phyloP scores from a whole-genome alignment of 2,329 filamentous ascomycete species.

The Thielaviopsis musarum region DNA sequence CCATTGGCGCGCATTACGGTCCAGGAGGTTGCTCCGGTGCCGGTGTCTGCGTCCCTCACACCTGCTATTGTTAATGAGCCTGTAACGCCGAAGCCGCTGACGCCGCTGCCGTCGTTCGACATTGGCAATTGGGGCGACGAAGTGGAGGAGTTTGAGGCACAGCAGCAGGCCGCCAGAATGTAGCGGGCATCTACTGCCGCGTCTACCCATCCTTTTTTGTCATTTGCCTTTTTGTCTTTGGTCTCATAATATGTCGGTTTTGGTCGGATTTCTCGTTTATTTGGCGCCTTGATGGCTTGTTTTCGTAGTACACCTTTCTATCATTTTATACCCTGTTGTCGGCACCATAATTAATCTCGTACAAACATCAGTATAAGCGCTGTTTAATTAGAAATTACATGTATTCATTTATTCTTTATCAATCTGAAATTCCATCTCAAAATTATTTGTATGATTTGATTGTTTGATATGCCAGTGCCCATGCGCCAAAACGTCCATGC shows the following conservation, averaged over 20 bases:
- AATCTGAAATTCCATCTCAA: background rate
- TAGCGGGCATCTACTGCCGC: background rate
- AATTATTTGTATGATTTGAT: background rate
- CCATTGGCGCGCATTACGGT: conserved; percentile 10
- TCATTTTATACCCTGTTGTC: background rate
- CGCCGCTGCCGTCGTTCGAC: conserved; percentile 22
- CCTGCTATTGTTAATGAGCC: conserved; percentile 19
- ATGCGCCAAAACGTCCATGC: background rate
- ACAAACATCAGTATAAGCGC: background rate
- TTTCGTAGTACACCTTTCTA: background rate
- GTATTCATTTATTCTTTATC: background rate
- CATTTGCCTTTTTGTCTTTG: background rate
- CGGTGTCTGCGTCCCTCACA: conserved; percentile 13
- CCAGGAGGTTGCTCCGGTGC: conserved; percentile 14
- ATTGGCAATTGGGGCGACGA: conserved; percentile 41
- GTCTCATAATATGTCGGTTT: background rate
- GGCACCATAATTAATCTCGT: background rate
- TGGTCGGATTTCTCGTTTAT: background rate
- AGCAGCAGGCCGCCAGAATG: background rate
- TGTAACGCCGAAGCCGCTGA: conserved; percentile 16
- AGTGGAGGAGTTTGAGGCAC: conserved; percentile 31
- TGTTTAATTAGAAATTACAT: background rate
- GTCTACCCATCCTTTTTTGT: background rate
- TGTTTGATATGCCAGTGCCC: background rate
- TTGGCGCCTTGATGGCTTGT: background rate